Base-by-base conservation (phyloP, 2,329 filamentous ascomycete genomes). In the Ophiostoma triangulosporum region DNA sequence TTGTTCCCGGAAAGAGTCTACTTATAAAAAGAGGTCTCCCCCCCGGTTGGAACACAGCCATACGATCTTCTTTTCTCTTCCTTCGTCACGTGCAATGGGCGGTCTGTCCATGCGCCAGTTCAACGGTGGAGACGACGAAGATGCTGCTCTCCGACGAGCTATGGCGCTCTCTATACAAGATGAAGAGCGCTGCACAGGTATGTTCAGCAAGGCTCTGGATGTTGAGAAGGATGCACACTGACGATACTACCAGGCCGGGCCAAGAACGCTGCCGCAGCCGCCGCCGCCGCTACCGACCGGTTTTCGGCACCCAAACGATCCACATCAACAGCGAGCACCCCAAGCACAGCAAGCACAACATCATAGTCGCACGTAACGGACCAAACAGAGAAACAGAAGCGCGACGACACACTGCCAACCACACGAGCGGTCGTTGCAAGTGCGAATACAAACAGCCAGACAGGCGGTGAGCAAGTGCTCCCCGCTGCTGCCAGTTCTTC, bases 111-210 rank as follows among this genome's bases (percentile, higher is more conserved):
- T 57, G 3, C 57, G 58, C 3, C 63, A 64, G 32, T 48, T 66
- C 38, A 66, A 68, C 26, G 64, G 64, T 8, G 61, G 59, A 12
- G 65, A 65, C 24, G 73, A 76, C 46, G 76, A 81, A 20, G 77
- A 84, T 51, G 77, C 79, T 56, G 77, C 80, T 29, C 65, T 83
- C 17, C 72, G 72, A 27, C 71, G 70, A 56, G 81, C 81, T 29
- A 81, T 85, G 54, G 78, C 74, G 15, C 65, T 82, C 27, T 82
- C 79, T 8, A 68, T 82, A 15, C 26, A n/a, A 12, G 43, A 29
- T 31, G 65, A 67, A 40, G 62, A 50, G 7, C n/a, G 26, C n/a
- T 12, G 15, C 26, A 26, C 38, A 26, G 20, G 38, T 45, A 26
- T 14, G 38, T 15, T 3, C 7, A 3, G 12, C 6, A 6, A 17